phyloP scores from a whole-genome alignment of 768 basidiomycete genomes.

The Tylopilus sp. region DNA sequence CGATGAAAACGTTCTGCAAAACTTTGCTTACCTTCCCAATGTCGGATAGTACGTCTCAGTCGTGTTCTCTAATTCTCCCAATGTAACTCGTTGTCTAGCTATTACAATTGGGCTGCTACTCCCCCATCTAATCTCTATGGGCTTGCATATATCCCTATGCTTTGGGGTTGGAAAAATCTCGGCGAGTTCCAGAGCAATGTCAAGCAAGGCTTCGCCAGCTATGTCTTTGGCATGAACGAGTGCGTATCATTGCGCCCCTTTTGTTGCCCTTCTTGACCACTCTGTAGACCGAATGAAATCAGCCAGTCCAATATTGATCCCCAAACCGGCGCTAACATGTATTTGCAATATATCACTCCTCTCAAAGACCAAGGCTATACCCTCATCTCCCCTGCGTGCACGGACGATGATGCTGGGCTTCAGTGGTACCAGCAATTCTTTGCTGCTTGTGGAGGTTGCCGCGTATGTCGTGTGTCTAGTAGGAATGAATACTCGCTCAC shows the following conservation, averaged over 20 bases:
- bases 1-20: slow-evolving; percentile 31
- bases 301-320: slow-evolving; percentile 63
- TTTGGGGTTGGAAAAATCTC: slow-evolving; percentile 56
- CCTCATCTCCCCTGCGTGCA: slow-evolving; percentile 64
- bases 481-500: not conserved
- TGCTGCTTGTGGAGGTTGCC: slow-evolving; percentile 33
- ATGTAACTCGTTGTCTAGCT: slow-evolving; percentile 20
- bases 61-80: not conserved
- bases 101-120: slow-evolving; percentile 58
- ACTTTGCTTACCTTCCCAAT: slow-evolving; percentile 40
- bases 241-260: slow-evolving; percentile 30
- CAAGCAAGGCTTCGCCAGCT: slow-evolving; percentile 46
- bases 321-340: slow-evolving; percentile 45
- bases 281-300: slow-evolving; percentile 59
- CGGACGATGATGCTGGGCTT: slow-evolving; percentile 54
- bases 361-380: slow-evolving; percentile 52
- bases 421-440: slow-evolving; percentile 63
- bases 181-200: slow-evolving; percentile 43
- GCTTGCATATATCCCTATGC: slow-evolving; percentile 44
- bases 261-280: slow-evolving; percentile 3
- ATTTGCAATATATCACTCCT: slow-evolving; percentile 59
- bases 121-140: not conserved
- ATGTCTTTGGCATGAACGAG: slow-evolving; percentile 73
- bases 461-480: slow-evolving; percentile 37
- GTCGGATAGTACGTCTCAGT: slow-evolving; percentile 38